Base-by-base conservation (phyloP, 768 basidiomycete species). In the Lentinula detonsa region DNA sequence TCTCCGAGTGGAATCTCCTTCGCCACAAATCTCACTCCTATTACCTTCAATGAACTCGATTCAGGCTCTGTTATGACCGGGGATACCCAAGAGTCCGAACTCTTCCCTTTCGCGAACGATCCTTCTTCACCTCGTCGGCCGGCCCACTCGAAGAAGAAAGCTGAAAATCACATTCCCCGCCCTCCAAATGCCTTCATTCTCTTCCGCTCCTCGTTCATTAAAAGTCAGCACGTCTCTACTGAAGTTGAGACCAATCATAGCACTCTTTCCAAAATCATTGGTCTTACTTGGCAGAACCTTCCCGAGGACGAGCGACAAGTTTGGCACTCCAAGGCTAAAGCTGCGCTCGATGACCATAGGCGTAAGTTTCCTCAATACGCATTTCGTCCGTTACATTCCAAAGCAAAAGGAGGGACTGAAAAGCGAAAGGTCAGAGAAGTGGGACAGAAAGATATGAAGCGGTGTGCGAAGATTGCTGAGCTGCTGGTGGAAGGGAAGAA, bases 111-210 rank as follows among this genome's bases (percentile, higher is more conserved):
- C 23, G 62, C 75, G 48, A 72, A 76, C 34, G 73, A 73, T 49
- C 63, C 57, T 54, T 61, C 72, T n/a, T 62, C 73, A 39, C 65
- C 78, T 39, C 79, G 79, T 40, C 79, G 79, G 43, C 71, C 77
- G 5, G 78, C 80, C 0, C 88, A 90, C 66, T 76, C 80, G 51
- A 88, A 84, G 77, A 87, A 88, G 74, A 88, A 87, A 69, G 81
- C 84, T 13, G 83, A 85, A 31, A 82, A 87, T 64, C 88, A 91
- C 70, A 89, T 93, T 64, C 90, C 90, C 16, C 88, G 90, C 46
- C 90, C 90, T 1, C 88, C 90, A 2, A 92, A 93, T 67, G 91
- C 90, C 28, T 93, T 93, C 75, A 93, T 92, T 69, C 81, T 93
- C 67, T 93, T 92, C 78, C 86, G 90, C 63, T 89, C 88, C 0